These are phyloP conservation scores for Keqinozyma sinolaborantium DNA, from an alignment of 1,139 yeast genomes.

Conservation along the genomic window DNA sequence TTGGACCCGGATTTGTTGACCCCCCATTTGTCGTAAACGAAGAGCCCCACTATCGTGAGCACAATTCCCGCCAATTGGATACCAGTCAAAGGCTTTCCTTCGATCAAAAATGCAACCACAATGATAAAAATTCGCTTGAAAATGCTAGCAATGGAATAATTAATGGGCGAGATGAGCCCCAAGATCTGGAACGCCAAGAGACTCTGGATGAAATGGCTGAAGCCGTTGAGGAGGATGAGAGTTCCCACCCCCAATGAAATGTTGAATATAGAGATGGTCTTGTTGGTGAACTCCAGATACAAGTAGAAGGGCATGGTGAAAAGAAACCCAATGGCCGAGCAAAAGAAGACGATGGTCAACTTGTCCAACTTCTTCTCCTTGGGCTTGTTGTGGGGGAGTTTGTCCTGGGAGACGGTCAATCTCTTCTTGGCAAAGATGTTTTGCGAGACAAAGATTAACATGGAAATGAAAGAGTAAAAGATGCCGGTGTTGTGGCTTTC, in stretches of 20 bases:
- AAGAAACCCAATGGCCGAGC: slow-evolving; percentile 76
- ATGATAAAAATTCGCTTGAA: slow-evolving; percentile 86
- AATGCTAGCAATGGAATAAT: slow-evolving; percentile 87
- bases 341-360: slow-evolving; percentile 75
- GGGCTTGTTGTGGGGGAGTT: slow-evolving; percentile 18
- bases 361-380: slow-evolving; percentile 62
- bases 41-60: slow-evolving; percentile 63
- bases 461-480: slow-evolving; percentile 71
- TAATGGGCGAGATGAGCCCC: slow-evolving; percentile 82
- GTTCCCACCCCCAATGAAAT: slow-evolving; percentile 28
- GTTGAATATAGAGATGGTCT: slow-evolving; percentile 26
- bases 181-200: slow-evolving; percentile 85
- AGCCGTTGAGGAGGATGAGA: slow-evolving; percentile 59
- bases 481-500: slow-evolving; percentile 47
- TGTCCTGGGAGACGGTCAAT: slow-evolving; percentile 44
- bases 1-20: slow-evolving; percentile 5
- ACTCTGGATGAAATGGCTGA: slow-evolving; percentile 81
- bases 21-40: slow-evolving; percentile 77
- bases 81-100: slow-evolving; percentile 52
- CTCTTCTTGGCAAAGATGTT: slow-evolving; percentile 87
- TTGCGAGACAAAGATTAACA: slow-evolving; percentile 85
- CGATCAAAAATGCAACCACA: slow-evolving; percentile 74
- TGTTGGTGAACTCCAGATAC: slow-evolving; percentile 54
- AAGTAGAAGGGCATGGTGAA: slow-evolving; percentile 79
- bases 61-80: slow-evolving; percentile 67